A percentile compares a stretch with the other conserved stretches of the same genome.
Evolutionary conservation across 2,329 filamentous ascomycete species (phyloP).

Genomic region (Arthrobotrys megalospora): DNA sequence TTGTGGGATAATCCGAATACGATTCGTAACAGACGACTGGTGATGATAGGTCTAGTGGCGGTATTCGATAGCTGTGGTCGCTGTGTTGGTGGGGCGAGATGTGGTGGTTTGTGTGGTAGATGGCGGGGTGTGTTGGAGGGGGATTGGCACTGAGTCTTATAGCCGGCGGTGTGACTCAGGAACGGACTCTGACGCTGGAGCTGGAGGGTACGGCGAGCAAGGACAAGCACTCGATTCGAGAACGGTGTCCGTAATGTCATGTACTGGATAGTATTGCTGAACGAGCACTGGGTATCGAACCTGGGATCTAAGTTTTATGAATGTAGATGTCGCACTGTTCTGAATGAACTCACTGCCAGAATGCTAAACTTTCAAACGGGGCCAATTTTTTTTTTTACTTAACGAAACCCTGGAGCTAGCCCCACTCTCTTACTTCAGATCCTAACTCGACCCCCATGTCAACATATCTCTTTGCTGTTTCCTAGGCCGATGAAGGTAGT

Average conservation of each 20-base stretch:
- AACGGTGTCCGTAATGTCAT: constrained; percentile 29
- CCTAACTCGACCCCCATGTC: too few relatives aligned
- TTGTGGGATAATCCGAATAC: not conserved
- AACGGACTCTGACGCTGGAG: not conserved
- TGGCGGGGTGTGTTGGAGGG: constrained; percentile 22
- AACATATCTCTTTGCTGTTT: too few relatives aligned
- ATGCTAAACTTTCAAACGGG: too few relatives aligned
- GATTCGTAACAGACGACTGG: not conserved
- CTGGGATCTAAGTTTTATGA: not conserved
- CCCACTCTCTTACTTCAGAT: too few relatives aligned
- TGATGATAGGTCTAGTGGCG: constrained; percentile 1
- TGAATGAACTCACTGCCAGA: too few relatives aligned
- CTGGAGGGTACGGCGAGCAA: constrained; percentile 21
- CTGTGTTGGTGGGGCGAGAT: constrained; percentile 18
- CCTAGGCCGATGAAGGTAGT: too few relatives aligned
- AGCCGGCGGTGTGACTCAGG: constrained; percentile 47
- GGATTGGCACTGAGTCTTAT: constrained; percentile 20
- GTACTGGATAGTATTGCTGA: constrained; percentile 6
- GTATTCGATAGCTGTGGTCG: not conserved
- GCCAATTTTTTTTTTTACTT: too few relatives aligned
- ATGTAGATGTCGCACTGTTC: too few relatives aligned
- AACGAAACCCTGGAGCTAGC: too few relatives aligned
- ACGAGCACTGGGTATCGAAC: not conserved
- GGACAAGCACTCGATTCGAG: constrained; percentile 24
- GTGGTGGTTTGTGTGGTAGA: constrained; percentile 28